phyloP scores from a whole-genome alignment of 2,329 filamentous ascomycete genomes.

The Microcera coccophila region DNA sequence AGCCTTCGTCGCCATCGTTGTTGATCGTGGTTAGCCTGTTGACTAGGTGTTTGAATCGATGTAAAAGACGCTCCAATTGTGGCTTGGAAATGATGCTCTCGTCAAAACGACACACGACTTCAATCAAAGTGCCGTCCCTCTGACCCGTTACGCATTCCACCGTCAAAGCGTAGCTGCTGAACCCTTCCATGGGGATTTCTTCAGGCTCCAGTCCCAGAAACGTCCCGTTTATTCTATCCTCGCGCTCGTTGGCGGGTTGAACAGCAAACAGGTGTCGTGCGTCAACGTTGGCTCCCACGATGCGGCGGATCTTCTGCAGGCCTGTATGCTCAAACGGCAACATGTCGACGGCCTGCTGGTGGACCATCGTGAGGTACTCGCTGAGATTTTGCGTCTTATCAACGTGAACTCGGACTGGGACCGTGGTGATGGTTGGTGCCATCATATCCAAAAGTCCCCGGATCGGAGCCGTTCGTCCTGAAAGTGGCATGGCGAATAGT shows the following conservation, averaged over 20 bases:
- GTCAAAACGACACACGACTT: too few species aligned
- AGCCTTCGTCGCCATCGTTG: too few species aligned
- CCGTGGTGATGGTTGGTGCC: constrained; percentile 30
- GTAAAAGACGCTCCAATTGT: too few species aligned
- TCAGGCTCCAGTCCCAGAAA: too few species aligned
- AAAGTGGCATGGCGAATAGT: constrained; percentile 25
- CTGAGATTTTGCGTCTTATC: constrained; percentile 7
- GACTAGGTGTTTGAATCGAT: too few species aligned
- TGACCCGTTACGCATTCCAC: too few species aligned
- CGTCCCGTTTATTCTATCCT: too few species aligned
- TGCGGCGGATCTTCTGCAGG: constrained; percentile 15
- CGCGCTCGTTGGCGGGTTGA: background rate
- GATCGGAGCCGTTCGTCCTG: constrained; percentile 28
- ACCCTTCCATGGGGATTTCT: too few species aligned
- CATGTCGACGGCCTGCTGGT: constrained; percentile 16
- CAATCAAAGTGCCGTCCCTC: too few species aligned
- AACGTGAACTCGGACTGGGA: constrained; percentile 24
- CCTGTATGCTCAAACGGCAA: constrained; percentile 19
- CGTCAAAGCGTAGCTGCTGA: too few species aligned
- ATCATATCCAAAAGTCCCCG: constrained; percentile 23
- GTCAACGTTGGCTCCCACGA: background rate
- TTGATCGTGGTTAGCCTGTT: too few species aligned
- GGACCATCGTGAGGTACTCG: constrained; percentile 16
- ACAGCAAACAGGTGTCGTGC: background rate
- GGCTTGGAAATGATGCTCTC: too few species aligned